These are phyloP conservation scores for Isatis lusitanica DNA, from an alignment of 441 rosid genomes.

Conservation along the genomic window DNA sequence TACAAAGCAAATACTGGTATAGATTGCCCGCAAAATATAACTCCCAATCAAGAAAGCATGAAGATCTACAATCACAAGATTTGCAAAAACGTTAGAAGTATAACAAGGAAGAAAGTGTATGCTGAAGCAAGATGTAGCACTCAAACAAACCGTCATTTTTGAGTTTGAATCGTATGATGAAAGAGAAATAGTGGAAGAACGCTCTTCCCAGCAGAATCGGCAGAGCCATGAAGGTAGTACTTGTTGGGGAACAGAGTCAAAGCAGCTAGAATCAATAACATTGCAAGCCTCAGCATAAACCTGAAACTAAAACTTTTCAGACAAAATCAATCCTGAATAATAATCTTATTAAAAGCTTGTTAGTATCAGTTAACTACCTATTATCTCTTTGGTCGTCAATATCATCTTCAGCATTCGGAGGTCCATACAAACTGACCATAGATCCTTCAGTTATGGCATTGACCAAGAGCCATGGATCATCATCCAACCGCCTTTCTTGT, in stretches of 20 bases:
- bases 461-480: neutral
- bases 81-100: neutral
- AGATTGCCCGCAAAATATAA: neutral
- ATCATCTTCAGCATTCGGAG: conserved; percentile 19
- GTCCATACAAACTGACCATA: conserved; percentile 13
- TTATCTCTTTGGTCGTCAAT: neutral
- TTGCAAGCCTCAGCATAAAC: conserved; percentile 24
- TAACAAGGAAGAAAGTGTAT: too few relatives aligned
- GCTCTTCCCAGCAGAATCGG: conserved; percentile 24
- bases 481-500: neutral
- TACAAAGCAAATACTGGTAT: conserved; percentile 8
- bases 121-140: too few relatives aligned
- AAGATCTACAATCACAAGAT: conserved; percentile 15
- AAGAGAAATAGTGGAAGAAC: neutral
- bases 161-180: conserved; percentile 7
- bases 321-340: neutral
- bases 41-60: conserved; percentile 25
- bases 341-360: neutral
- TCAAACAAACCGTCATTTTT: conserved; percentile 14
- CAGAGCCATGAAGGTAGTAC: conserved; percentile 21
- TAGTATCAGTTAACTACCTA: too few relatives aligned
- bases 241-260: conserved; percentile 9
- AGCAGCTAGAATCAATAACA: conserved; percentile 27
- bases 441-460: conserved; percentile 31
- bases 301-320: conserved; percentile 15